Evolutionary conservation across 78 protist species (phyloP), one percentile per base, ranked within the genome.

Genomic region (Dictyostelium brefeldianum): DNA sequence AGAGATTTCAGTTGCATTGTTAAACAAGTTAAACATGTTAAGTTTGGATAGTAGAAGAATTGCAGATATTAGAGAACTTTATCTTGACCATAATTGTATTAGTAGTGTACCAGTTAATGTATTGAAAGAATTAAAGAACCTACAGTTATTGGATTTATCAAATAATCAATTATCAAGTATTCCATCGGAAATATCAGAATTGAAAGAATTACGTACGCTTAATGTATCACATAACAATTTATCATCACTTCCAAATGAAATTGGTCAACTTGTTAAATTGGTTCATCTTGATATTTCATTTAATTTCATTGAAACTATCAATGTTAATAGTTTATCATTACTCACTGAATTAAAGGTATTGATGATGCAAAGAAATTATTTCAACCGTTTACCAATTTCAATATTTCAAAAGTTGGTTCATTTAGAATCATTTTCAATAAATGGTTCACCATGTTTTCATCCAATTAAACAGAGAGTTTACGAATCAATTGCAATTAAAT

Each of bases 371-470:
- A 41, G 93, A 47, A 87, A 87, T 59, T 77, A 71, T 64, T 64
- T 87, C 31, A 87, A 80, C 77, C 75, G 93, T 50, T 50, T 87
- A 36, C 93, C 93, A 46, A 29, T 71, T 65, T 29, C 14, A 5
- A 17, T 87, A 7, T 87, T 87, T 22, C 3, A 57, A 12, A 36
- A 31, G 4, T 15, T 87, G 1, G 17, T 8, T 5, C 1, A 36
- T 4, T 65, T 87, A 50, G 80, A 74, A n/a, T 51, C 84, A 48
- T 87, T 87, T 31, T 87, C 93, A 14, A 87, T 87, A 59, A 69
- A 48, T 31, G 93, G 93, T 5, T 56, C 93, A 64, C 93, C 93
- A 15, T 87, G 93, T 51, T 87, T 87, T 78, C 93, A 87, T 50
- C 93, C 93, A 8, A 25, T 77, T 11, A 87, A 87, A 43, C 93